Conservation (phyloP, 768 basidiomycete species). For the Russula abietina region DNA sequence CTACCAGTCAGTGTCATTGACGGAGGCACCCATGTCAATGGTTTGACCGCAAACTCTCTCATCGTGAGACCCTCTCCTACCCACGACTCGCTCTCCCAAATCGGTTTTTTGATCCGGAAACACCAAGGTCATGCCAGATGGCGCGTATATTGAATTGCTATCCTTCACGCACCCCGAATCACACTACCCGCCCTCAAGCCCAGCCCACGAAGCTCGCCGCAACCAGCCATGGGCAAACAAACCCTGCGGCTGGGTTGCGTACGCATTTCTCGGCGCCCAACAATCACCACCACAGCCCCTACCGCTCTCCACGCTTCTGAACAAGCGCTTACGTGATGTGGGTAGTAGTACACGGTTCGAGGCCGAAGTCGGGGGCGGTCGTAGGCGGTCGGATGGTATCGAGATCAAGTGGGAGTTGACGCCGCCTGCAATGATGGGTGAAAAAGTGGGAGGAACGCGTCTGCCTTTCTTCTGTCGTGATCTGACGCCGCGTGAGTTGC, state of each 20-base stretch:
- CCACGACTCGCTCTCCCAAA: not conserved
- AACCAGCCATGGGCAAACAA: slow-evolving; percentile 49
- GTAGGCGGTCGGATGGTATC: slow-evolving; percentile 45
- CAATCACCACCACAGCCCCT: slow-evolving; percentile 24
- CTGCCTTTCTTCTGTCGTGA: slow-evolving; percentile 75
- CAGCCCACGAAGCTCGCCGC: slow-evolving; percentile 40
- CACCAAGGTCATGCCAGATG: slow-evolving; percentile 48
- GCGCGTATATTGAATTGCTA: slow-evolving; percentile 63
- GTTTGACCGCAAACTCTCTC: slow-evolving; percentile 58
- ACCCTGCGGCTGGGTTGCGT: slow-evolving; percentile 62
- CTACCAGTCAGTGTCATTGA: slow-evolving; percentile 43
- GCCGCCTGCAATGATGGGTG: slow-evolving; percentile 29
- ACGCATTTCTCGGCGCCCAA: slow-evolving; percentile 50
- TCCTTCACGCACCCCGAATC: slow-evolving; percentile 53
- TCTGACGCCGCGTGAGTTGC: slow-evolving; percentile 50
- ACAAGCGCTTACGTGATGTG: slow-evolving; percentile 38
- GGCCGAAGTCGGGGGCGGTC: slow-evolving; percentile 46
- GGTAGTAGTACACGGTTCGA: slow-evolving; percentile 39
- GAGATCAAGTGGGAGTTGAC: slow-evolving; percentile 55
- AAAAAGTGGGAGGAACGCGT: slow-evolving; percentile 26
- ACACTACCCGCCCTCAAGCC: slow-evolving; percentile 48
- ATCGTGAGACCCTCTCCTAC: slow-evolving; percentile 38
- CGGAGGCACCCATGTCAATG: slow-evolving; percentile 61
- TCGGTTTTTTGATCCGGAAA: not conserved
- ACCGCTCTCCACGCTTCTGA: slow-evolving; percentile 48